A percentile compares a stretch with the other conserved stretches of the same genome.
These are phyloP conservation scores for Myriangium duriaei DNA, from an alignment of 2,329 filamentous ascomycete species.

Conservation along the genomic window DNA sequence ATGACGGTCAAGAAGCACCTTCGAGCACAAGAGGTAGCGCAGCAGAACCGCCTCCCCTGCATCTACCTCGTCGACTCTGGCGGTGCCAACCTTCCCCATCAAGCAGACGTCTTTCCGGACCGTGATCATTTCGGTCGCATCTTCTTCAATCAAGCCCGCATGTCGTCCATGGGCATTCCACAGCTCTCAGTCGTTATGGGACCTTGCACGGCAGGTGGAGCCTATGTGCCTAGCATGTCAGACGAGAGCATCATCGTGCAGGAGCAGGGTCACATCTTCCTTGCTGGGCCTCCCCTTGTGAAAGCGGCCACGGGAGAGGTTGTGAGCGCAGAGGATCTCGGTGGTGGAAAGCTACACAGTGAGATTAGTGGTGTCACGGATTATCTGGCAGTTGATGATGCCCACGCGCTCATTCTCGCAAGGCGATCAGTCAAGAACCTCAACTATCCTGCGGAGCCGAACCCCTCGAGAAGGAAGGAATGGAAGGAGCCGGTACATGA, in stretches of 20 bases:
- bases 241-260: slow-evolving; percentile 96
- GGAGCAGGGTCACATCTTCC: slow-evolving; percentile 93
- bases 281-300: slow-evolving; percentile 85
- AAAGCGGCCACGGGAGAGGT: slow-evolving; percentile 93
- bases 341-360: slow-evolving; percentile 79
- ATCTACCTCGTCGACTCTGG: slow-evolving; percentile 96
- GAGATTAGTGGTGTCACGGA: slow-evolving; percentile 88
- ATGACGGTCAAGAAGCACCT: slow-evolving; percentile 97
- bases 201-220: slow-evolving; percentile 87
- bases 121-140: slow-evolving; percentile 91
- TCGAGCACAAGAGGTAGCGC: slow-evolving; percentile 77
- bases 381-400: slow-evolving; percentile 87
- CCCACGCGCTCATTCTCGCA: slow-evolving; percentile 77
- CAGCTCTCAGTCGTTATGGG: slow-evolving; percentile 96
- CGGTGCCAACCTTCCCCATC: slow-evolving; percentile 86
- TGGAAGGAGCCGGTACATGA: slow-evolving; percentile 71
- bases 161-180: slow-evolving; percentile 79
- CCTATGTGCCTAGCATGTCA: slow-evolving; percentile 94
- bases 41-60: slow-evolving; percentile 74
- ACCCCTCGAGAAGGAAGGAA: slow-evolving; percentile 23
- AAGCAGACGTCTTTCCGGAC: slow-evolving; percentile 92
- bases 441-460: slow-evolving; percentile 57
- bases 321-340: slow-evolving; percentile 80
- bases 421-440: slow-evolving; percentile 75
- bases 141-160: slow-evolving; percentile 94